phyloP scores from a whole-genome alignment of 208 protist species.

The Porcisia hertigi region DNA sequence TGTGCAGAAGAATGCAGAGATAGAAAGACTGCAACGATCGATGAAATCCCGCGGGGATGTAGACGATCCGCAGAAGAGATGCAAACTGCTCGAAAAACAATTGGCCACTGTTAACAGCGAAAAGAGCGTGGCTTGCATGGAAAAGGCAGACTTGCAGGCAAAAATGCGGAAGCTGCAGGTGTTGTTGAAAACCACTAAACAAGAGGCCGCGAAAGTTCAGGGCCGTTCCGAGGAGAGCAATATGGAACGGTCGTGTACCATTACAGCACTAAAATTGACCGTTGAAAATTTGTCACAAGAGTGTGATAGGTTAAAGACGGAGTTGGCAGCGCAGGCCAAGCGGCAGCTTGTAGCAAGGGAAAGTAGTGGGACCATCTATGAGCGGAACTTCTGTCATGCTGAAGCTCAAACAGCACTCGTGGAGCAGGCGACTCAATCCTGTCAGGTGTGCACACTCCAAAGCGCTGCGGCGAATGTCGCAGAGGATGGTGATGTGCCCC shows the following conservation, averaged over 20 bases:
- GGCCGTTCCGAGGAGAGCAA: conserved; percentile 18
- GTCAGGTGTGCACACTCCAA: conserved; percentile 19
- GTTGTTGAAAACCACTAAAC: conserved; percentile 42
- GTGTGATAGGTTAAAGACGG: neutral
- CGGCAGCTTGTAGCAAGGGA: neutral
- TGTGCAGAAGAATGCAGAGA: conserved; percentile 49
- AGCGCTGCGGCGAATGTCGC: neutral
- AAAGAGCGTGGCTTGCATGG: conserved; percentile 55
- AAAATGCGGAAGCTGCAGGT: conserved; percentile 62
- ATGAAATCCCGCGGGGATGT: conserved; percentile 27
- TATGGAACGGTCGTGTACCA: conserved; percentile 8
- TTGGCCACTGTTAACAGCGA: conserved; percentile 68
- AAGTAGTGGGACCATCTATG: conserved; percentile 1
- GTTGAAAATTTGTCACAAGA: conserved; percentile 25
- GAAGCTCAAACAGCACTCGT: conserved; percentile 24
- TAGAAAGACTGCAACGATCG: conserved; percentile 28
- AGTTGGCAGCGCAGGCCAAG: neutral
- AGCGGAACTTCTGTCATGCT: neutral
- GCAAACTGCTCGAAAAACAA: conserved; percentile 68
- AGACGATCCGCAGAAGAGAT: conserved; percentile 50
- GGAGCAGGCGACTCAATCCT: conserved; percentile 9
- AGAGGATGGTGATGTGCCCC: neutral
- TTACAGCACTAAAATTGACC: conserved; percentile 26
- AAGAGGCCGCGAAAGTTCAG: conserved; percentile 37
- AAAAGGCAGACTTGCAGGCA: conserved; percentile 54